Evolutionary conservation across 1,284 basidiomycete genomes (phyloP).

Genomic region (Moniliella sp.): DNA sequence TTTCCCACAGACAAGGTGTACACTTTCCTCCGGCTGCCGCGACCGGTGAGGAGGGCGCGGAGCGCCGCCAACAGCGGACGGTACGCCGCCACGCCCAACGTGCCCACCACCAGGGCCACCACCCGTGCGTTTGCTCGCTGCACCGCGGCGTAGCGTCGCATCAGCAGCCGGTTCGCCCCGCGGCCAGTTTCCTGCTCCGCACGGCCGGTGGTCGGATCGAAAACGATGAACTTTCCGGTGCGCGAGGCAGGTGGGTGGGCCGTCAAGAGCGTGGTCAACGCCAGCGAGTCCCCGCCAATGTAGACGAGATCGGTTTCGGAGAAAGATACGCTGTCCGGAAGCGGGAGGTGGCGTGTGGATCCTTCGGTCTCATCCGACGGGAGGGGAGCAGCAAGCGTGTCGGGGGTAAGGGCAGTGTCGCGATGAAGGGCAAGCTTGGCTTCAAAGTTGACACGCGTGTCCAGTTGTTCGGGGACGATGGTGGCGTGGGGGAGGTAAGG

Average conservation of each 20-base stretch:
- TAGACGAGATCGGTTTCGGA: conserved; percentile 45
- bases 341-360: conserved; percentile 3
- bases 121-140: conserved; percentile 82
- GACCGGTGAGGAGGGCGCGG: conserved; percentile 7
- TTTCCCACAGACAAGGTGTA: conserved; percentile 92
- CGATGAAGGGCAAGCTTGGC: conserved; percentile 1
- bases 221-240: conserved; percentile 44
- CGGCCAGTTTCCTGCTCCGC: conserved; percentile 38
- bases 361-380: too few relatives aligned
- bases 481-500: too few relatives aligned
- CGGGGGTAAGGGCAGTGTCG: too few relatives aligned
- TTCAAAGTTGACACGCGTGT: conserved; percentile 9
- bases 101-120: conserved; percentile 82
- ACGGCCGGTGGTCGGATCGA: conserved; percentile 44
- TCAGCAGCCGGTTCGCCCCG: conserved; percentile 55
- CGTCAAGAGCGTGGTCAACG: conserved; percentile 56
- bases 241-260: conserved; percentile 13
- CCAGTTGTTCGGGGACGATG: too few relatives aligned
- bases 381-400: too few relatives aligned
- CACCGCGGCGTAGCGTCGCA: conserved; percentile 66
- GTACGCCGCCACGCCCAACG: conserved; percentile 50
- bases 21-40: conserved; percentile 47
- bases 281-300: conserved; percentile 60
- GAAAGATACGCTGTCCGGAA: conserved; percentile 9
- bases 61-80: conserved; percentile 11